Evolutionary conservation across 352 stramenopile genomes (phyloP), one percentile per base, ranked within the genome.

Genomic region (Blastocystis sp.): DNA sequence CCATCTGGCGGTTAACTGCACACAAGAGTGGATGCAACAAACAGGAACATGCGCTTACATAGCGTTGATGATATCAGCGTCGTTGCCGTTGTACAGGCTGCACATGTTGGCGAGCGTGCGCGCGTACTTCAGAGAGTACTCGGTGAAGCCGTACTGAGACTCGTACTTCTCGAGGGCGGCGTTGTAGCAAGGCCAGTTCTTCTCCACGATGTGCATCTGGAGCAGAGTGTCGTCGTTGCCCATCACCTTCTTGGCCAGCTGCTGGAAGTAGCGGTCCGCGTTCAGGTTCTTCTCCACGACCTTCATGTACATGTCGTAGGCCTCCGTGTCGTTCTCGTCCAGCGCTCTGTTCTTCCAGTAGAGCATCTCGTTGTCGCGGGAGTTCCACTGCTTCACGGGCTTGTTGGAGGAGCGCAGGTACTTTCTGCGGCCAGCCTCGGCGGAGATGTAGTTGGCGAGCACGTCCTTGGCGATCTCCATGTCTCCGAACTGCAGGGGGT

Each of bases 401-500:
- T n/a, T 45, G 48, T 66, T 81, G 21, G 64, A 45, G n/a, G 14
- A 45, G 23, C 77, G 62, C 41, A 77, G 45, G 65, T 43, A 74
- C 38, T 60, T 61, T 59, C 65, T 74, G 45, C 77, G 77, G 19
- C 17, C 17, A 9, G 28, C 61, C 11, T 59, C 62, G 0, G 28
- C 71, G 28, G 71, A 66, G 40, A 90, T 76, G 61, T 89, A 90
- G 43, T 90, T 65, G n/a, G 41, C 66, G 1, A 90, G 77, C 7
- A 59, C 56, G 38, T 89, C 86, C 21, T 81, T 82, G 38, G 81
- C 71, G 64, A 89, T 90, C 62, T 53, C 41, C 45, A 90, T 62
- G 28, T 90, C 88, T 62, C 88, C 88, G 60, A 90, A 90, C 40
- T 90, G 60, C 43, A 89, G 86, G 48, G 89, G 81, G 69, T 89